These are phyloP conservation scores for Lentithecium fluviatile DNA, from an alignment of 495 filamentous ascomycete genomes.

Conservation along the genomic window DNA sequence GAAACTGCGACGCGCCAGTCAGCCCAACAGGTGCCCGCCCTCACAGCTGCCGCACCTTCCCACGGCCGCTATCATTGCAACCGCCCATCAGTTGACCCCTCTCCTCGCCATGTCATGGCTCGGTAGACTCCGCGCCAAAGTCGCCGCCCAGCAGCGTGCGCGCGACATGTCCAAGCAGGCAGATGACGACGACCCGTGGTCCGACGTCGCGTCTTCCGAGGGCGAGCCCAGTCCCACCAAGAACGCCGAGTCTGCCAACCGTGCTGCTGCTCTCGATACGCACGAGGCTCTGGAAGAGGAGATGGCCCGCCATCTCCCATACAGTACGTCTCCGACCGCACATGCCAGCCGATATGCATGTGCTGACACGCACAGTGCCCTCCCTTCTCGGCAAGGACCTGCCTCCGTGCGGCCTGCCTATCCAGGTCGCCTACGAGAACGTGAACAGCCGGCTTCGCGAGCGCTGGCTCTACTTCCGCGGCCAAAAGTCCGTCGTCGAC, in stretches of 20 bases:
- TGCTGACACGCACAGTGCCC: slow-evolving; percentile 21
- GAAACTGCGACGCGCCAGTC: too few relatives aligned
- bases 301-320: slow-evolving; percentile 9
- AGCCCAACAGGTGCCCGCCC: too few relatives aligned
- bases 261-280: too few relatives aligned
- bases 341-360: too few relatives aligned
- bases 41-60: too few relatives aligned
- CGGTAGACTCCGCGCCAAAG: too few relatives aligned
- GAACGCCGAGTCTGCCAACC: slow-evolving; percentile 1
- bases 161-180: too few relatives aligned
- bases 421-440: slow-evolving; percentile 31
- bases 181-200: slow-evolving; percentile 1
- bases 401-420: slow-evolving; percentile 18
- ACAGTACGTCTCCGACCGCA: slow-evolving; percentile 10
- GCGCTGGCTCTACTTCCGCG: slow-evolving; percentile 19
- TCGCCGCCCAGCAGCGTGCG: too few relatives aligned
- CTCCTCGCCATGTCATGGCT: too few relatives aligned
- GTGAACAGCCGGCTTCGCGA: slow-evolving; percentile 18
- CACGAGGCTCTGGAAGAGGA: background rate
- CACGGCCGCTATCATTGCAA: too few relatives aligned
- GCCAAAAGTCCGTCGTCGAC: background rate
- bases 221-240: slow-evolving; percentile 3
- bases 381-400: slow-evolving; percentile 20
- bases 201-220: background rate
- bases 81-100: too few relatives aligned